Evolutionary conservation across 2,329 filamentous ascomycete species (phyloP).

Genomic region (Pseudocercospora vitis): DNA sequence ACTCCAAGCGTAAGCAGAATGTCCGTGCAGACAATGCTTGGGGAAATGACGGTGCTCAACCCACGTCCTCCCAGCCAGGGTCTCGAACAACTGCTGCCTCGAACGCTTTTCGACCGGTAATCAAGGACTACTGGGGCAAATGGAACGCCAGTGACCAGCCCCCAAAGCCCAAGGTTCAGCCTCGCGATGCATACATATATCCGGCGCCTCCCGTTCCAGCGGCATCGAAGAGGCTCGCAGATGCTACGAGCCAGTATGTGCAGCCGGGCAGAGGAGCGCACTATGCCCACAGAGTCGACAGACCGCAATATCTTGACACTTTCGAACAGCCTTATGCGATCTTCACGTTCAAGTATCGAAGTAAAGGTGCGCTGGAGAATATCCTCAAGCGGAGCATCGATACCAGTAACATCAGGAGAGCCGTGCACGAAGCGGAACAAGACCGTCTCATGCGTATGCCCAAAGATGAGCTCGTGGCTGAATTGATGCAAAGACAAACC

Average conservation of each 20-base stretch:
- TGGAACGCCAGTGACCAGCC: slow-evolving; percentile 25
- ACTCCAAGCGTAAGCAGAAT: background rate
- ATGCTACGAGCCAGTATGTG: slow-evolving; percentile 22
- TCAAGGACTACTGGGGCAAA: slow-evolving; percentile 38
- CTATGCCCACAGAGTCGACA: slow-evolving; percentile 41
- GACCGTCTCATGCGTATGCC: slow-evolving; percentile 31
- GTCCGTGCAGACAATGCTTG: slow-evolving; percentile 8
- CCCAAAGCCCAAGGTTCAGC: slow-evolving; percentile 12
- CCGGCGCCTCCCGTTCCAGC: slow-evolving; percentile 33
- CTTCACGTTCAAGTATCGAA: slow-evolving; percentile 52
- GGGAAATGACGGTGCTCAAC: slow-evolving; percentile 13
- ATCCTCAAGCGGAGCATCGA: slow-evolving; percentile 37
- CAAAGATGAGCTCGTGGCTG: slow-evolving; percentile 36
- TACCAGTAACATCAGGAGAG: slow-evolving; percentile 25
- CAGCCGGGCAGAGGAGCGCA: slow-evolving; percentile 38
- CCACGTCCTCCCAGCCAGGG: background rate
- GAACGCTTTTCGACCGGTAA: slow-evolving; percentile 20
- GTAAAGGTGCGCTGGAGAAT: slow-evolving; percentile 36
- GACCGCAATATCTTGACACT: slow-evolving; percentile 46
- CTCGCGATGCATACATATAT: slow-evolving; percentile 34
- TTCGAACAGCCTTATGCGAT: slow-evolving; percentile 46
- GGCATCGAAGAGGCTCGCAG: slow-evolving; percentile 24
- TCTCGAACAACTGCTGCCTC: slow-evolving; percentile 14
- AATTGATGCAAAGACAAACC: slow-evolving; percentile 27
- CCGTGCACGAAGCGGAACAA: slow-evolving; percentile 25